phyloP scores from a whole-genome alignment of 2,329 filamentous ascomycete genomes.

The Epicoccum nigrum region DNA sequence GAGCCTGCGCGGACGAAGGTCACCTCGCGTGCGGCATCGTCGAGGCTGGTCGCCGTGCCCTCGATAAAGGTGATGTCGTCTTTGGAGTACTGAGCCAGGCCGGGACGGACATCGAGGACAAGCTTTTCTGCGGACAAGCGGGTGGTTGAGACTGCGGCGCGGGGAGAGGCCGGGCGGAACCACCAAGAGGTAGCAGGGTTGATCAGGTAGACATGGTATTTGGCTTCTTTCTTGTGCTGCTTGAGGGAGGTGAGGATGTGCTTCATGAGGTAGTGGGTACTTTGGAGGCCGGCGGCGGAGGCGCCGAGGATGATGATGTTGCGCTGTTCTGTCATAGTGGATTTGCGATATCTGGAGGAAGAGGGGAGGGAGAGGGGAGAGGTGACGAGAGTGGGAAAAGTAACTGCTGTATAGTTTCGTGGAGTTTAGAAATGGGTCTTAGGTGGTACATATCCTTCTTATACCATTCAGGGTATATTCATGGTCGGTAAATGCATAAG shows the following conservation, averaged over 20 bases:
- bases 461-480: no score
- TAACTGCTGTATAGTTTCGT: background rate
- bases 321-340: constrained; percentile 38
- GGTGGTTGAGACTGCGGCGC: constrained; percentile 57
- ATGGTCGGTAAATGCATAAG: no score
- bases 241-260: constrained; percentile 44
- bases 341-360: background rate
- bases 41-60: constrained; percentile 56
- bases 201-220: constrained; percentile 61
- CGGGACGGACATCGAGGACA: constrained; percentile 56
- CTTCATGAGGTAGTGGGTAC: constrained; percentile 46
- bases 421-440: no score
- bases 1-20: constrained; percentile 44
- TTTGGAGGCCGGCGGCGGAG: constrained; percentile 35
- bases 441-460: no score
- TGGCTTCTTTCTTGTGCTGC: constrained; percentile 31
- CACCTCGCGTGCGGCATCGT: constrained; percentile 53
- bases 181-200: constrained; percentile 61
- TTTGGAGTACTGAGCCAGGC: constrained; percentile 58
- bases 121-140: constrained; percentile 56
- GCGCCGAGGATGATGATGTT: constrained; percentile 47
- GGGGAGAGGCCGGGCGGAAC: constrained; percentile 60
- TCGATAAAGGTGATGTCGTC: constrained; percentile 59
- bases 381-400: background rate
- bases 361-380: background rate